Evolutionary conservation across 176 grass and related monocot species (phyloP), one percentile per base, ranked within the genome.

Genomic region (Tuctoria greenei): DNA sequence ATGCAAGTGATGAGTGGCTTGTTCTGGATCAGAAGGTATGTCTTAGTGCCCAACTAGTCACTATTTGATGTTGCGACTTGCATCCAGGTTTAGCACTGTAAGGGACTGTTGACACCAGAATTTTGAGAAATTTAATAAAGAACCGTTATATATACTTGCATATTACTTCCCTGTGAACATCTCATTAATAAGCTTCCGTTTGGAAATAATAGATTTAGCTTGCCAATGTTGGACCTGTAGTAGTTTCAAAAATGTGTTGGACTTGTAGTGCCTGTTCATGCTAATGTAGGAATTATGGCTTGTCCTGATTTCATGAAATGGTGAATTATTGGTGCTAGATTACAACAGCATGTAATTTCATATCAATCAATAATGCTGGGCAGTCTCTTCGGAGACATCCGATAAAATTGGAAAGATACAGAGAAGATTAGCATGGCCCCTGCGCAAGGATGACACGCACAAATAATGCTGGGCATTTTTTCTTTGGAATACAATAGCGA

Each of bases 1-100:
- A 98, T 93, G 79, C 84, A 76, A 78, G 91, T 8, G 83, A 92
- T 71, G 91, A 98, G 84, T 98, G 95, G 95, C 82, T 98, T 80
- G 76, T 64, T 81, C 84, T 98, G 55, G 91, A 98, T 87, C 89
- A 98, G 84, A 93, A 98, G 91, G 91, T 97, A 63, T 78, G 11
- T 73, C 49, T 77, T 21, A 44, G 10, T 74, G 58, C 28, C 24
- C 35, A 11, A 12, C 61, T 52, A 43, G 13, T 21, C 25, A 7
- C 4, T 63, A 58, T 78, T 68, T 51, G 11, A 24, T 26, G 10
- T 37, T 78, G 4, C 21, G 23, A 2, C 54, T 70, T 87, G 13
- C 64, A 65, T 61, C 73, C 10, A 72, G 21, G 17, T 71, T 76
- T 9, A 17, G 4, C 49, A 42, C 43, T 65, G 10, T 34, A 71